A percentile compares a stretch with the other conserved stretches of the same genome.
These are phyloP conservation scores for Jacaranda mimosifolia DNA, from an alignment of 257 asterid genomes.

Conservation along the genomic window DNA sequence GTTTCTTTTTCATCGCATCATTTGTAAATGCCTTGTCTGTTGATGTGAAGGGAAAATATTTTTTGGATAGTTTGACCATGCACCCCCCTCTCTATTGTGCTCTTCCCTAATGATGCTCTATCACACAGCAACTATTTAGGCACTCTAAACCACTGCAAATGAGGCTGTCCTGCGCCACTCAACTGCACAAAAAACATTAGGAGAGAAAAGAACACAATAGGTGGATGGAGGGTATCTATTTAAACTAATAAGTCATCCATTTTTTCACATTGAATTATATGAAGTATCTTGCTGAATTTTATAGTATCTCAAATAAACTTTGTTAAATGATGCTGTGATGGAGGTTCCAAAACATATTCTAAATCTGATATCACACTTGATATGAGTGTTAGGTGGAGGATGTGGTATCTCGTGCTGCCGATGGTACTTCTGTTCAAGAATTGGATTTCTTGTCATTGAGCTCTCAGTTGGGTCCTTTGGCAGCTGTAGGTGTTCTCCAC, in stretches of 20 bases:
- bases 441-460: slow-evolving; percentile 79
- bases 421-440: slow-evolving; percentile 76
- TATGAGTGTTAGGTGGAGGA: slow-evolving; percentile 74
- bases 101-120: slow-evolving; percentile 25
- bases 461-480: slow-evolving; percentile 92
- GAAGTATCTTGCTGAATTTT: slow-evolving; percentile 19
- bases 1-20: slow-evolving; percentile 1
- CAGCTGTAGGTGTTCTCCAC: slow-evolving; percentile 72
- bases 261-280: slow-evolving; percentile 5
- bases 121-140: background rate
- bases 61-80: background rate
- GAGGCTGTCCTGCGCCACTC: slow-evolving; percentile 14
- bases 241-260: slow-evolving; percentile 22
- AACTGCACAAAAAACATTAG: background rate
- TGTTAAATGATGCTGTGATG: slow-evolving; percentile 15
- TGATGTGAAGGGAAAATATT: slow-evolving; percentile 6
- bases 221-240: slow-evolving; percentile 6
- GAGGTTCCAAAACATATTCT: slow-evolving; percentile 15
- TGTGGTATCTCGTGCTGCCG: slow-evolving; percentile 91
- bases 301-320: slow-evolving; percentile 11
- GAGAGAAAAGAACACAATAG: slow-evolving; percentile 3
- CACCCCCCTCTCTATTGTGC: slow-evolving; percentile 14
- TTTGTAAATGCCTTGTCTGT: slow-evolving; percentile 23
- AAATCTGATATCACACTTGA: slow-evolving; percentile 35
- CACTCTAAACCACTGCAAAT: slow-evolving; percentile 12